Evolutionary conservation across 2,329 filamentous ascomycete species (phyloP).

Genomic region (Aureobasidium vineae): DNA sequence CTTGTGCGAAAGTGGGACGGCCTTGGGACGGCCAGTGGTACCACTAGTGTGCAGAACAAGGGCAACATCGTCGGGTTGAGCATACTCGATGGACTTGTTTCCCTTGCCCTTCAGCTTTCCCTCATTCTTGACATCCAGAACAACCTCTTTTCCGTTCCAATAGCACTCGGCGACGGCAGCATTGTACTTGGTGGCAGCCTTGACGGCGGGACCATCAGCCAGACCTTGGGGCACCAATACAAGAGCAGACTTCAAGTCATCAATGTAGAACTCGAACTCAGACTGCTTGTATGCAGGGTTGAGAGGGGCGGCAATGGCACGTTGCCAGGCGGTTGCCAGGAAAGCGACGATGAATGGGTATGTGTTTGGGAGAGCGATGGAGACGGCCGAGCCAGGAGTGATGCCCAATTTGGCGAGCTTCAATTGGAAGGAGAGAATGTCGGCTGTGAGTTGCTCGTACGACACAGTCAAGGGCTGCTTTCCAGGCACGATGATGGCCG

Average conservation of each 20-base stretch:
- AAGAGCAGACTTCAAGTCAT: slow-evolving; percentile 76
- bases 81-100: slow-evolving; percentile 49
- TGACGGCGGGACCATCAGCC: slow-evolving; percentile 67
- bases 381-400: slow-evolving; percentile 66
- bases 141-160: slow-evolving; percentile 69
- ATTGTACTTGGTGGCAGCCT: slow-evolving; percentile 73
- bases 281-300: slow-evolving; percentile 87
- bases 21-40: slow-evolving; percentile 81
- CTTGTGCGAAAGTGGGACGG: slow-evolving; percentile 75
- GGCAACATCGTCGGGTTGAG: slow-evolving; percentile 73
- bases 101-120: slow-evolving; percentile 62
- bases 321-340: slow-evolving; percentile 80
- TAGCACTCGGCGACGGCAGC: slow-evolving; percentile 86
- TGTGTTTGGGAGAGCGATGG: slow-evolving; percentile 78
- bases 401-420: slow-evolving; percentile 76
- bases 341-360: slow-evolving; percentile 88
- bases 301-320: slow-evolving; percentile 78
- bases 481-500: slow-evolving; percentile 72
- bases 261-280: slow-evolving; percentile 90
- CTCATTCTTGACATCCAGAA: slow-evolving; percentile 72
- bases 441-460: slow-evolving; percentile 64
- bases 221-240: slow-evolving; percentile 71
- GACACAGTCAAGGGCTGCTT: slow-evolving; percentile 65
- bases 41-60: slow-evolving; percentile 81
- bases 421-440: slow-evolving; percentile 69